Evolutionary conservation across 2,329 filamentous ascomycete genomes (phyloP), one percentile per base, ranked within the genome.

Genomic region (Fonsecaea nubica): DNA sequence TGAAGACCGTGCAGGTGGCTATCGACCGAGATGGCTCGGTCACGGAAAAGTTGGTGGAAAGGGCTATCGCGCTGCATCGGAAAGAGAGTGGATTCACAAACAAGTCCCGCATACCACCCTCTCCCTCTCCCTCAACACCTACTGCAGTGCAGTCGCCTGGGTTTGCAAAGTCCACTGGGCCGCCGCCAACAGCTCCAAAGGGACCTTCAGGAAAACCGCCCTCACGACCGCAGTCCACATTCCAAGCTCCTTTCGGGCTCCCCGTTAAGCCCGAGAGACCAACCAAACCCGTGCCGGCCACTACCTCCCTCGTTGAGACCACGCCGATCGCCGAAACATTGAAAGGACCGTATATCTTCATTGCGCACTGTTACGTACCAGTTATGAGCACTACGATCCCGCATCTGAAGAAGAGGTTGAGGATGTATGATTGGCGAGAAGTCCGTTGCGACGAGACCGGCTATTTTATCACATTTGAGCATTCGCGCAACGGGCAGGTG

Each of bases 401-500:
- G 3, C 95, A 99, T 80, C 86, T 99, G 81, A 92, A 92, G 80
- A 96, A 94, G 78, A 87, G 94, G 58, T 83, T 98, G 62, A 95
- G 94, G 78, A 88, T 89, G 58, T 97, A 91, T 76, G 84, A 87
- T 66, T 92, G 93, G 79, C 89, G 92, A 70, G 89, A 93, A 58
- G 90, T 99, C 59, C 87, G 92, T 38, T 88, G 91, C 66, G 95
- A 99, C 76, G 87, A 87, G 65, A 90, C 88, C 0, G 95, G 95
- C 0, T 99, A 97, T 78, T 98, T 92, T 76, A 88, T 98, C 60
- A 83, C 93, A n/a, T 99, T 99, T 74, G 87, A 91, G 58, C 90
- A 94, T 73, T 92, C 88, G 1, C 86, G 87, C 62, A 83, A 85
- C 8, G 94, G 94, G 2, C 89, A 93, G 73, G 84, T 89, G 63